Evolutionary conservation across 2,329 filamentous ascomycete genomes (phyloP), one percentile per base, ranked within the genome.

Genomic region (Dothiorella sarmentorum): DNA sequence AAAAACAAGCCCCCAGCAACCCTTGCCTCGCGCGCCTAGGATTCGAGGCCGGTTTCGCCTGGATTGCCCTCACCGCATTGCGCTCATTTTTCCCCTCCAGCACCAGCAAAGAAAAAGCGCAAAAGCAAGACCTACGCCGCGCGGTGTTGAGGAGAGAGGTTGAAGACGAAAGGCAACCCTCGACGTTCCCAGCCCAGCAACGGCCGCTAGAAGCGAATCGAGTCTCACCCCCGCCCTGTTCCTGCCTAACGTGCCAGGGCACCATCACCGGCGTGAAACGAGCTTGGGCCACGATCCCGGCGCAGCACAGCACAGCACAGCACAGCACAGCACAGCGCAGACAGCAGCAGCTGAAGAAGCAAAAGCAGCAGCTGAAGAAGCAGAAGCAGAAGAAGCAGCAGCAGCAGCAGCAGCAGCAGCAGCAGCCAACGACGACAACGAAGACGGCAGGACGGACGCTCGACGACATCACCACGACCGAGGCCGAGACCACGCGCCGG

Each of bases 41-140:
- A 17, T 24, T n/a, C n/a, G n/a, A n/a, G n/a, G n/a, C n/a, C n/a
- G n/a, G n/a, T n/a, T n/a, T n/a, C 18, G 33, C 24, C 35, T 45
- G 55, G 42, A 47, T 31, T 27, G 35, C 42, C 27, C 53, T 45
- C 29, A 47, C 53, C 53, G 53, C 42, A 57, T 38, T 47, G 55
- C 55, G 55, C 42, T 44, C 33, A 44, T 57, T 57, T 57, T 47
- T 38, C 42, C n/a, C n/a, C n/a, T n/a, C n/a, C n/a, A n/a, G n/a
- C n/a, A n/a, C n/a, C n/a, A n/a, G n/a, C n/a, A n/a, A n/a, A n/a
- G n/a, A 9, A 18, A 7, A 10, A n/a, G 40, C 22, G 47, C 33
- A 47, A 57, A 57, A 56, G 53, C 38, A 56, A 55, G 37, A 38
- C 20, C 51, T 17, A 7, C 17, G 31, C n/a, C 37, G 20, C 27